Evolutionary conservation across 1,284 basidiomycete species (phyloP), one percentile per base, ranked within the genome.

Genomic region (Tetrapyrgos nigripes): DNA sequence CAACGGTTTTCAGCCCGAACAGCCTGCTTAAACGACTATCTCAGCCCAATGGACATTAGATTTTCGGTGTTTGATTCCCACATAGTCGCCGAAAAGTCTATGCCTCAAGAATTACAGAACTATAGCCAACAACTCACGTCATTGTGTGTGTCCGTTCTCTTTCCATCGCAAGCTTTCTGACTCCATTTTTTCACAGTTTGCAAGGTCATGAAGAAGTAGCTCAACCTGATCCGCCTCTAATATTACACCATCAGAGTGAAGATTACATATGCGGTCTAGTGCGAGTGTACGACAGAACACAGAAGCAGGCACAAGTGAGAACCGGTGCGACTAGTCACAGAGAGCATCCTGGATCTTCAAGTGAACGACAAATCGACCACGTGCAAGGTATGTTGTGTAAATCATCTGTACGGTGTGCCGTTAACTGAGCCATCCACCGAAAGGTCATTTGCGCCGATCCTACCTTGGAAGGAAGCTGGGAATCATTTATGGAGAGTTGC

Each of bases 261-360:
- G 69, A 66, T 37, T 92, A 84, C 65, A 73, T 83, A 45, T 91
- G 19, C 74, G 79, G 53, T 76, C 79, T 5, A 83, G 75, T 60
- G 74, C 73, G 29, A 85, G 75, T 62, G 75, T 88, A 49, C 82
- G 81, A 44, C 85, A 81, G 66, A 81, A 74, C 60, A 57, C 63
- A 17, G 75, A 81, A 57, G n/a, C 63, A n/a, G 52, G 73, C 24
- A 50, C 62, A 6, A 29, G 58, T 23, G 45, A 49, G n/a, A 52
- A 19, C 37, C 59, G 61, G 62, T 76, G 31, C 53, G 62, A 40
- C 67, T 73, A 11, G 58, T 75, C 27, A 76, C 63, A 27, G 86
- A 88, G 64, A 81, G 73, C 52, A 65, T 78, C 11, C 61, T 83
- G 23, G 85, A 91, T 65, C 70, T 85, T 26, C 87, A 86, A 66